Evolutionary conservation across 2,329 filamentous ascomycete genomes (phyloP).

Genomic region (Ascochyta fabae): DNA sequence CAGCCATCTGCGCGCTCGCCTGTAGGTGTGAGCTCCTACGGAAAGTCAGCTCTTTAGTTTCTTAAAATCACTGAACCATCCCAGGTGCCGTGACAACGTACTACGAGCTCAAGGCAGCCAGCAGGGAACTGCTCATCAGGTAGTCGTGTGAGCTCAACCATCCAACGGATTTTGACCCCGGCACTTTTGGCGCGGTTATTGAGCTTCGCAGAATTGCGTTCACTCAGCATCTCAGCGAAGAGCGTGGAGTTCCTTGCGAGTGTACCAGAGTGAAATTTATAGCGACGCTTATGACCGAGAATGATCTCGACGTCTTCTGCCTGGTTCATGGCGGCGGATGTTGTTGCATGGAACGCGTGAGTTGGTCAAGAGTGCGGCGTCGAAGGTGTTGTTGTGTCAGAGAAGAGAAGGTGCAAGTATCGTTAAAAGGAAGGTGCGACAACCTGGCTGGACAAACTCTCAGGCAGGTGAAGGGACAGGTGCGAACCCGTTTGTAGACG

Average conservation of each 20-base stretch:
- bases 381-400: not conserved
- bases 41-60: not conserved
- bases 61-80: not conserved
- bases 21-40: slow-evolving; percentile 44
- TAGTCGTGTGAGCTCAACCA: slow-evolving; percentile 40
- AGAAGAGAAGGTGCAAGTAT: not conserved
- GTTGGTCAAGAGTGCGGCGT: not conserved
- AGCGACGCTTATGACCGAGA: slow-evolving; percentile 37
- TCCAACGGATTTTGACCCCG: slow-evolving; percentile 39
- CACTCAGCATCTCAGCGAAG: slow-evolving; percentile 40
- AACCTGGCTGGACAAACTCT: no score
- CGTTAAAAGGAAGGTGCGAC: no score
- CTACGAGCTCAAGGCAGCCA: slow-evolving; percentile 36
- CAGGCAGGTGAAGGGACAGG: not conserved
- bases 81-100: slow-evolving; percentile 13
- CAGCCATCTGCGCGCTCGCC: slow-evolving; percentile 35
- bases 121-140: slow-evolving; percentile 27
- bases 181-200: slow-evolving; percentile 30
- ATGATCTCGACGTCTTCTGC: slow-evolving; percentile 45
- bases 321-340: slow-evolving; percentile 33
- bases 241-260: slow-evolving; percentile 42
- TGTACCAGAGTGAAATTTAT: slow-evolving; percentile 46
- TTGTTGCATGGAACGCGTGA: no score
- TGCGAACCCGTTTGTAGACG: not conserved
- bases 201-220: slow-evolving; percentile 37